Evolutionary conservation across 768 basidiomycete genomes (phyloP), one percentile per base, ranked within the genome.

Genomic region (Mycena galopus): DNA sequence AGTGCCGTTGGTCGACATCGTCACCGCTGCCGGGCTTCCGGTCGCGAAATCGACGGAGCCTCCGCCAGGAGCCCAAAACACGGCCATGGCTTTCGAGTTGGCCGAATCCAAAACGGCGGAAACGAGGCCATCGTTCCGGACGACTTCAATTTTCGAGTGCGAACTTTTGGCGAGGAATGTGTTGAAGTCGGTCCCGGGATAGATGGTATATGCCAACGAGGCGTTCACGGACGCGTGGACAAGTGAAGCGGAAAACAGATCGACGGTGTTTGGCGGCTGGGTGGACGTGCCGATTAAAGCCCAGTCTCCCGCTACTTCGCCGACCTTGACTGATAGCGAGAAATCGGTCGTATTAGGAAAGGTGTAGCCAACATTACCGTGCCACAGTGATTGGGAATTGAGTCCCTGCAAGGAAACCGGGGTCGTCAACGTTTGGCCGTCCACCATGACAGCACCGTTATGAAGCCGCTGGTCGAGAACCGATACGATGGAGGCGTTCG

Each of bases 401-500:
- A 27, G 2, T 16, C 70, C 61, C 12, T 62, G 37, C 17, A 67
- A 50, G 9, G 44, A 29, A 42, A 64, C 50, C 4, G 68, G n/a
- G 21, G 19, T 12, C 17, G 27, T n/a, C 21, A 2, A 73, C 4
- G 9, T 37, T 30, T 11, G 60, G 19, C 16, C 84, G 75, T 91
- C 80, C 25, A 91, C 79, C 51, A 85, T 78, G 25, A 92, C 82
- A 3, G 72, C 21, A 8, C 86, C 88, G 29, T 73, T 78, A 57
- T 83, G 85, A 4, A 83, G 86, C 69, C 87, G 86, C 77, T 94
- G 92, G 78, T 94, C 93, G 27, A 94, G 87, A 57, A 93, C 91
- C 29, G 90, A 88, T 78, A 88, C 86, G 17, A 93, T 85, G 3
- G 89, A 83, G 2, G 87, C 85, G 60, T 77, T 79, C 37, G 83